Base-by-base conservation (phyloP, 495 filamentous ascomycete genomes). In the Margaritispora aquatica region DNA sequence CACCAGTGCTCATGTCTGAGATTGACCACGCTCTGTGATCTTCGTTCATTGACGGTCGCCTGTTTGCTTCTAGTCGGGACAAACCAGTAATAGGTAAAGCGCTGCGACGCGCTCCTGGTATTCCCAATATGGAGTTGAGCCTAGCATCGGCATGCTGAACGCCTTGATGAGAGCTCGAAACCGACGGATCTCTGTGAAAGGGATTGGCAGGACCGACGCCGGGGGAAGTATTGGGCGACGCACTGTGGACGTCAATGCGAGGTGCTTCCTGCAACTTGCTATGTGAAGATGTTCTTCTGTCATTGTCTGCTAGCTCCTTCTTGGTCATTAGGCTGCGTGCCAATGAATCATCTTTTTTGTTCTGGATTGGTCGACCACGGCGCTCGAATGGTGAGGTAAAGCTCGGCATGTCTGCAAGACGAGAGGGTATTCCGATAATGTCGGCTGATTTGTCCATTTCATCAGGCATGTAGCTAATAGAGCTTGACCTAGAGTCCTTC, bases 1-100 rank as follows among this genome's bases (percentile, higher is more conserved):
- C 69, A 17, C 73, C 69, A 10, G 78, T 59, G 51, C 70, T 77
- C 61, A 78, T 78, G 65, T 88, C 81, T 38, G 87, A 82, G 60
- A 93, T 88, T 58, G 86, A 89, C 90, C 90, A 88, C 59, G 84
- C 77, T 1, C 75, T 71, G 49, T 75, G 80, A 54, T 38, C 59
- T 34, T 56, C 63, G 20, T 31, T 22, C 52, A 58, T 51, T 21
- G 54, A 59, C 1, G 55, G 46, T 3, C 19, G 53, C 59, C 36
- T 59, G 46, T 57, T 51, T 63, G 65, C 64, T 67, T 63, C 54
- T 58, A 66, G 57, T 67, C 51, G 24, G 4, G 63, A 49, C 15
- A 69, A 59, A 22, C 61, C 53, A 66, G 68, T 57, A 55, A 69
- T 46, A 60, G 68, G 36, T 64, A 78, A 52, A 67, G 75, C 54